A percentile compares a stretch with the other conserved stretches of the same genome.
These are phyloP conservation scores for Mycena pura DNA, from an alignment of 768 basidiomycete species.

Conservation along the genomic window DNA sequence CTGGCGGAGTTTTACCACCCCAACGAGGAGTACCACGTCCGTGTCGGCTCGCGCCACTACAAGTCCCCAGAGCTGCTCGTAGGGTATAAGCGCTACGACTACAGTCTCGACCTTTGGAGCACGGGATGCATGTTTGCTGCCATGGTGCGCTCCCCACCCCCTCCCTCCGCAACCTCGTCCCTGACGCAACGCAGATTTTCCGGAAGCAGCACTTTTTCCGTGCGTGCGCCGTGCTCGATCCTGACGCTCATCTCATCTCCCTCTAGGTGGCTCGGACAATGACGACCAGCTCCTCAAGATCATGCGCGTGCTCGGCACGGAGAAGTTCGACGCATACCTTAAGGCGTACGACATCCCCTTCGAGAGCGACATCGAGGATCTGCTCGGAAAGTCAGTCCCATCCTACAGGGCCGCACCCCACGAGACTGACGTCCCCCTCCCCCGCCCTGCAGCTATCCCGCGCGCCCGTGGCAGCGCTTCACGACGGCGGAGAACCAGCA, in stretches of 20 bases:
- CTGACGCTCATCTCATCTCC: too few species aligned
- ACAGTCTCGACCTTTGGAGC: conserved; percentile 77
- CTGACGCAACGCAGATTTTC: conserved; percentile 57
- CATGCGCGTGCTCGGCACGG: conserved; percentile 68
- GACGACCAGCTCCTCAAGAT: conserved; percentile 78
- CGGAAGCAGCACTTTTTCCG: conserved; percentile 77
- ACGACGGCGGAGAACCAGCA: conserved; percentile 94
- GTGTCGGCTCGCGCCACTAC: conserved; percentile 61
- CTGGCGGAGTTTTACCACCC: conserved; percentile 81
- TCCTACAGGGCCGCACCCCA: too few species aligned
- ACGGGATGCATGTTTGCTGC: conserved; percentile 80
- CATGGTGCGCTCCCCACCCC: conserved; percentile 54
- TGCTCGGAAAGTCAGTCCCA: conserved; percentile 52
- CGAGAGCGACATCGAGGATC: conserved; percentile 63
- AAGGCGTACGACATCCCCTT: conserved; percentile 68
- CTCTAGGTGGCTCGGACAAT: conserved; percentile 76
- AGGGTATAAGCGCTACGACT: conserved; percentile 76
- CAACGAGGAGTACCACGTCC: conserved; percentile 71
- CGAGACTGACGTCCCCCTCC: too few species aligned
- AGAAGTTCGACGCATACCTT: conserved; percentile 66
- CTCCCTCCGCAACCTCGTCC: not conserved
- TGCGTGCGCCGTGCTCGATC: too few species aligned
- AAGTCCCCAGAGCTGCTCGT: conserved; percentile 77
- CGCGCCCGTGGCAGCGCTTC: conserved; percentile 94
- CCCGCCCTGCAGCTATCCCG: conserved; percentile 68